Conservation (phyloP, 495 filamentous ascomycete genomes). For the Lentithecium fluviatile region DNA sequence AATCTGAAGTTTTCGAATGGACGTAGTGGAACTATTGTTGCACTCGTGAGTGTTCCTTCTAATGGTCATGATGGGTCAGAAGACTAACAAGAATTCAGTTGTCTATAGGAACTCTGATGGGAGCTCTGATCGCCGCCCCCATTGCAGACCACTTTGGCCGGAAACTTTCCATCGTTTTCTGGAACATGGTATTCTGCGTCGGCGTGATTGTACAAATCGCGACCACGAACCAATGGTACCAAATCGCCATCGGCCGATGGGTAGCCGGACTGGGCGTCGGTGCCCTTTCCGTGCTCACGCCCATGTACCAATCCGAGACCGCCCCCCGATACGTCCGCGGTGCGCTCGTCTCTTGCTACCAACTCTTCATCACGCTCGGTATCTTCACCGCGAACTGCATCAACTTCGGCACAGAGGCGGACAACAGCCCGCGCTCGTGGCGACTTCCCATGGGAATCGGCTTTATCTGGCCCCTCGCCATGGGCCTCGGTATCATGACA, state of each 20-base stretch:
- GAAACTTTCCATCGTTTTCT: slow-evolving; percentile 25
- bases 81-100: slow-evolving; percentile 4
- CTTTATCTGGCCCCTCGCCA: slow-evolving; percentile 72
- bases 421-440: slow-evolving; percentile 63
- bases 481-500: slow-evolving; percentile 57
- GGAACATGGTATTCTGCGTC: slow-evolving; percentile 33
- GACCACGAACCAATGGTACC: slow-evolving; percentile 28
- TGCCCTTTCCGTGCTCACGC: slow-evolving; percentile 68
- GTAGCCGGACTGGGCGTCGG: slow-evolving; percentile 83
- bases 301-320: slow-evolving; percentile 74
- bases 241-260: slow-evolving; percentile 59
- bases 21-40: slow-evolving; percentile 26
- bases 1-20: slow-evolving; percentile 15
- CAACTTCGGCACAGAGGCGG: slow-evolving; percentile 69
- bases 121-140: slow-evolving; percentile 32
- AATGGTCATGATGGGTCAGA: neutral
- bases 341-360: slow-evolving; percentile 55
- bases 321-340: slow-evolving; percentile 23
- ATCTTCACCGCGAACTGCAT: slow-evolving; percentile 80
- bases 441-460: slow-evolving; percentile 78
- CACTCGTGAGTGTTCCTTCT: slow-evolving; percentile 3
- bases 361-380: slow-evolving; percentile 83
- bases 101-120: slow-evolving; percentile 35
- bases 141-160: slow-evolving; percentile 34
- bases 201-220: slow-evolving; percentile 39